A percentile compares a stretch with the other conserved stretches of the same genome.
phyloP scores from a whole-genome alignment of 768 basidiomycete species.

The Coprinopsis strossmayeri region DNA sequence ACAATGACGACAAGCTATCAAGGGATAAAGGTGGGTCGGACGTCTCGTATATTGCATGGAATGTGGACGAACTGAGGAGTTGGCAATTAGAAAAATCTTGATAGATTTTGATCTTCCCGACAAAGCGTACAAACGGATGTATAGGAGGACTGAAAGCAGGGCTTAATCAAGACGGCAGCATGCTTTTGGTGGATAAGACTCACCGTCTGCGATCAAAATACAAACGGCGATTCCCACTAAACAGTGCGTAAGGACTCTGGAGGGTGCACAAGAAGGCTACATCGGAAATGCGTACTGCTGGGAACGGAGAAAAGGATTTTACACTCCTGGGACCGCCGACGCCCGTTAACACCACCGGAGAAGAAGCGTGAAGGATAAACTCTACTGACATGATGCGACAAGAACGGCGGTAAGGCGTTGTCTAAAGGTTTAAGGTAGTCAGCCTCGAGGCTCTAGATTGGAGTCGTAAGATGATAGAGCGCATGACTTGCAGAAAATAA shows the following conservation, averaged over 20 bases:
- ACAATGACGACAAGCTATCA: not conserved
- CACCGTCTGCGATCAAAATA: not conserved
- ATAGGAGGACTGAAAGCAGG: not conserved
- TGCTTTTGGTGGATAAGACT: not conserved
- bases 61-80: not conserved
- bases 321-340: too few species aligned
- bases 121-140: constrained; percentile 1
- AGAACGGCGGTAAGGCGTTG: too few species aligned
- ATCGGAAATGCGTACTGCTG: not conserved
- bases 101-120: not conserved
- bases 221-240: not conserved
- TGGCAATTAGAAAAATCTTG: not conserved
- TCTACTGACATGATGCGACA: too few species aligned
- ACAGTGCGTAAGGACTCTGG: not conserved
- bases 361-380: too few species aligned
- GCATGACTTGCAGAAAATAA: not conserved
- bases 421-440: not conserved
- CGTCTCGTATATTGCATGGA: not conserved
- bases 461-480: not conserved
- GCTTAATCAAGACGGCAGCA: not conserved
- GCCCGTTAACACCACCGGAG: too few species aligned
- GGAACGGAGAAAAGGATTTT: too few species aligned
- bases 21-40: not conserved
- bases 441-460: not conserved
- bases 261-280: too few species aligned